Evolutionary conservation across 441 rosid species (phyloP).

Genomic region (Syzygium malaccense): DNA sequence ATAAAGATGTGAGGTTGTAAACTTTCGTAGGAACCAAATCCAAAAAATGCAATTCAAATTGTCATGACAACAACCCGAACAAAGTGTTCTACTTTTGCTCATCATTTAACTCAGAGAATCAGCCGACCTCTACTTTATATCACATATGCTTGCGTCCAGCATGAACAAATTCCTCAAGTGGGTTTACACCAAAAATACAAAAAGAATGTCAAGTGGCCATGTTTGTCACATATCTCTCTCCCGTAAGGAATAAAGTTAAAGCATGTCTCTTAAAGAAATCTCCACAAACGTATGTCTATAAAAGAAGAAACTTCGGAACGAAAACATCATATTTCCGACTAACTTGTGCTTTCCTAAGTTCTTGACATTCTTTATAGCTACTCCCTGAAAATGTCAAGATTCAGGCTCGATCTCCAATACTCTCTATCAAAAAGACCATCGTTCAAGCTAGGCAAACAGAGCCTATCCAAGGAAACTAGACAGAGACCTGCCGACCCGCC

Average conservation of each 20-base stretch:
- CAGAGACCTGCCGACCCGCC: not conserved
- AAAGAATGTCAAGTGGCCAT: not conserved
- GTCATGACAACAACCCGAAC: not conserved
- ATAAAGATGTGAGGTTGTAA: not conserved
- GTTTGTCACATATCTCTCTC: not conserved
- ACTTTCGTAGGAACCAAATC: not conserved
- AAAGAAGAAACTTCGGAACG: not conserved
- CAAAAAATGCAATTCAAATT: not conserved
- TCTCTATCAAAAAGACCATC: not conserved
- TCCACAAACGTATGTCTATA: not conserved
- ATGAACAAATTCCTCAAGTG: not conserved
- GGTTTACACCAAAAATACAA: not conserved
- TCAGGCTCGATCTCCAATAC: not conserved
- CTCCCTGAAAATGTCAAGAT: not conserved
- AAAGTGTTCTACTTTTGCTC: not conserved
- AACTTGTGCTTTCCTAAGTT: not conserved
- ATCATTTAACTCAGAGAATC: not conserved
- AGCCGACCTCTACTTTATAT: not conserved
- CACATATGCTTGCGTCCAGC: not conserved
- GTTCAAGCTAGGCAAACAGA: not conserved
- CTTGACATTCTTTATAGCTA: not conserved
- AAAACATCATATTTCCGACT: not conserved
- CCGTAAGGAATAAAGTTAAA: not conserved
- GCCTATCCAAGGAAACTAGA: not conserved
- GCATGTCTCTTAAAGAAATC: not conserved